Conservation (phyloP, 1,139 yeast species). For the Candida freyschussii region DNA sequence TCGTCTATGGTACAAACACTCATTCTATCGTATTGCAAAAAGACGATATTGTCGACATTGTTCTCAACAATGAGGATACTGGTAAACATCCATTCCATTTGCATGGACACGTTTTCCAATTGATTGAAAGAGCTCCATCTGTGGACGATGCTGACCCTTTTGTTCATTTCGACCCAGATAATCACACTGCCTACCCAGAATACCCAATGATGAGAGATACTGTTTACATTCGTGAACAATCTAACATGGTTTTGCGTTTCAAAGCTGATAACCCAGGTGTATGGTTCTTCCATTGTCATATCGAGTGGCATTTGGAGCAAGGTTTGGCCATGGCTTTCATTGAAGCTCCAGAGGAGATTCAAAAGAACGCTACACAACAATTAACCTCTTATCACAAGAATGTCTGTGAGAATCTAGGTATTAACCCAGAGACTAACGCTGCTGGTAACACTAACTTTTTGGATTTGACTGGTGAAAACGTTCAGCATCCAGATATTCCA, state of each 20-base stretch:
- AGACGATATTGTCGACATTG: constrained; percentile 63
- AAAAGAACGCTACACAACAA: constrained; percentile 40
- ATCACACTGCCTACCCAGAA: constrained; percentile 55
- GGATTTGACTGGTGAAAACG: constrained; percentile 68
- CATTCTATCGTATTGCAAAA: constrained; percentile 66
- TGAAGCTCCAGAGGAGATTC: constrained; percentile 70
- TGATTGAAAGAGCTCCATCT: constrained; percentile 50
- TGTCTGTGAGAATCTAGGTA: constrained; percentile 51
- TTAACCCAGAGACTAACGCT: constrained; percentile 68
- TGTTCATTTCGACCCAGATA: constrained; percentile 43
- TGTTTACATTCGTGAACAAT: constrained; percentile 58
- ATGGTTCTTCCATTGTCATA: constrained; percentile 92
- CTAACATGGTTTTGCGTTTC: constrained; percentile 67
- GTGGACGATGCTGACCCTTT: constrained; percentile 48
- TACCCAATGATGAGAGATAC: constrained; percentile 71
- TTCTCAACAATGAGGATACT: constrained; percentile 64
- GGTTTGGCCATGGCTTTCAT: constrained; percentile 73
- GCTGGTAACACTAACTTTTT: constrained; percentile 70
- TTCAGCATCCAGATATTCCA: constrained; percentile 64
- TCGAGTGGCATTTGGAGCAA: constrained; percentile 91
- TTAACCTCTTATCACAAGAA: constrained; percentile 53
- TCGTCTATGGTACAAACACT: constrained; percentile 77
- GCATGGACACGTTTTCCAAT: constrained; percentile 77
- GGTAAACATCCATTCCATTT: constrained; percentile 89
- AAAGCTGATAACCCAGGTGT: constrained; percentile 85